Conservation (phyloP, 495 filamentous ascomycete genomes). For the Neurospora terricola region DNA sequence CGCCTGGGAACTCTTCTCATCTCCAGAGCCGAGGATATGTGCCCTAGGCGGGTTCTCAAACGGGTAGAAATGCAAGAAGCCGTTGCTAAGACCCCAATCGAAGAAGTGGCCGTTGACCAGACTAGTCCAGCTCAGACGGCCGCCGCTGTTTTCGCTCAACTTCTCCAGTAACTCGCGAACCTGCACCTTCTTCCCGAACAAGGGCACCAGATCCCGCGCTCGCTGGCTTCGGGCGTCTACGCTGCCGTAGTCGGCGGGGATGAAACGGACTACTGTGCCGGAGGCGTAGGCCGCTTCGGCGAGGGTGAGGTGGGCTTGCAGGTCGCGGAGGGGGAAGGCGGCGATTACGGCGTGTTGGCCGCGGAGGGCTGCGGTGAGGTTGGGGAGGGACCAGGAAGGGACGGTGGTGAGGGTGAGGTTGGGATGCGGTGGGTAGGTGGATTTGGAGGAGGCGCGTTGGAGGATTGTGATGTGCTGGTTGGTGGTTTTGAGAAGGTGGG, state of each 20-base stretch:
- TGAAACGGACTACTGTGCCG: constrained; percentile 38
- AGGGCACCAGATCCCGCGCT: constrained; percentile 24
- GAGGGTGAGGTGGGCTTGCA: constrained; percentile 30
- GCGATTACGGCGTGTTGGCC: constrained; percentile 18
- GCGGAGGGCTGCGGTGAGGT: constrained; percentile 6
- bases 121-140: constrained; percentile 28
- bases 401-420: constrained; percentile 4
- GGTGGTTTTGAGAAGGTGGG: constrained; percentile 19
- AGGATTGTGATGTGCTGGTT: constrained; percentile 28
- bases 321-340: constrained; percentile 19
- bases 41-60: constrained; percentile 15
- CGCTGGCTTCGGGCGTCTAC: constrained; percentile 22
- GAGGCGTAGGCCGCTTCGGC: constrained; percentile 38
- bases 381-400: constrained; percentile 3
- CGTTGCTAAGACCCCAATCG: constrained; percentile 32
- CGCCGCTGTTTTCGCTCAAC: not conserved
- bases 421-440: constrained; percentile 4
- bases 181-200: constrained; percentile 21
- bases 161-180: constrained; percentile 14
- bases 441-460: constrained; percentile 19
- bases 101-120: constrained; percentile 37
- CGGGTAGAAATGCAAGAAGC: constrained; percentile 30
- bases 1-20: constrained; percentile 25
- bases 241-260: constrained; percentile 47
- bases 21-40: constrained; percentile 34